phyloP scores from a whole-genome alignment of 1,284 basidiomycete species.

The Pulchroboletus neoregius region DNA sequence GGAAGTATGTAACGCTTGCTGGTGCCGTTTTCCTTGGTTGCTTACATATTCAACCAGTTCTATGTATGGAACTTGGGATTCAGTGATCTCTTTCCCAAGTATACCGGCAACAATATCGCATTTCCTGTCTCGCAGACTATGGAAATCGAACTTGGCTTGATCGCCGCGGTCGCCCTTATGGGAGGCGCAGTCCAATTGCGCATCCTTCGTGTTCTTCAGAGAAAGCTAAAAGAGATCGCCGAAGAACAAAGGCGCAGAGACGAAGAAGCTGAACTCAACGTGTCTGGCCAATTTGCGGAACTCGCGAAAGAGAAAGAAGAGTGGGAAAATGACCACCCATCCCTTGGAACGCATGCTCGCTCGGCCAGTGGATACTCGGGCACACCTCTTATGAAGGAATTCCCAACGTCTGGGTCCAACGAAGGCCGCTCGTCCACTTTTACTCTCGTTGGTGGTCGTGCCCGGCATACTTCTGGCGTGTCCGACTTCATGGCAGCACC shows the following conservation, averaged over 20 bases:
- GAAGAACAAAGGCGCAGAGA: constrained; percentile 73
- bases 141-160: constrained; percentile 90
- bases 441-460: constrained; percentile 47
- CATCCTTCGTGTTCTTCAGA: constrained; percentile 74
- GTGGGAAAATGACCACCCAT: constrained; percentile 86
- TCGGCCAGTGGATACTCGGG: constrained; percentile 55
- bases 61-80: constrained; percentile 95
- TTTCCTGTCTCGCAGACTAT: constrained; percentile 88
- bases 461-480: constrained; percentile 58
- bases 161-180: constrained; percentile 77
- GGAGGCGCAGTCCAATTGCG: constrained; percentile 89
- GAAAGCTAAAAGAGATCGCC: constrained; percentile 74
- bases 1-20: constrained; percentile 52
- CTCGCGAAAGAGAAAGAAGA: constrained; percentile 70
- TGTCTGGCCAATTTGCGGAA: constrained; percentile 67
- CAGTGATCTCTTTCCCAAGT: constrained; percentile 72
- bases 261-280: constrained; percentile 70
- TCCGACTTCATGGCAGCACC: constrained; percentile 70
- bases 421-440: constrained; percentile 48
- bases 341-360: constrained; percentile 55
- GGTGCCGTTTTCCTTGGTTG: background rate
- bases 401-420: constrained; percentile 47
- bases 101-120: constrained; percentile 57
- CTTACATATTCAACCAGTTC: constrained; percentile 51
- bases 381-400: constrained; percentile 57